Evolutionary conservation across 805 yeast species (phyloP).

Genomic region (Candida morakotiae): DNA sequence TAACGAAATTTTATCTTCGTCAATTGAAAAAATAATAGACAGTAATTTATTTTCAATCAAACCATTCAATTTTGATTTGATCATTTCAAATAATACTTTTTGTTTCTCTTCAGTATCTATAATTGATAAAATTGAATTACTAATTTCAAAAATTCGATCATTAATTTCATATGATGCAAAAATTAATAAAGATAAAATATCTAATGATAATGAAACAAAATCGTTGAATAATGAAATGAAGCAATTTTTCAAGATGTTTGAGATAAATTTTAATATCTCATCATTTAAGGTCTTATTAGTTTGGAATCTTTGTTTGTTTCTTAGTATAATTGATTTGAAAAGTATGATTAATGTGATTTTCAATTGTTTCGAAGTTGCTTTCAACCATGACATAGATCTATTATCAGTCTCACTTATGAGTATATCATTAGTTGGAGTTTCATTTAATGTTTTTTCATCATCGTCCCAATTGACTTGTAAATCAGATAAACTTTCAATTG

Average conservation of each 20-base stretch:
- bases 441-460: constrained; percentile 2
- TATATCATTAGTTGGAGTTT: neutral
- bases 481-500: constrained; percentile 5
- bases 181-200: constrained; percentile 21
- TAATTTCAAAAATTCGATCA: constrained; percentile 1
- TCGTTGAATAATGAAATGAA: constrained; percentile 30
- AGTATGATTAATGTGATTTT: constrained; percentile 28
- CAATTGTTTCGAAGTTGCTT: constrained; percentile 35
- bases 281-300: constrained; percentile 20
- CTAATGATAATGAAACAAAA: constrained; percentile 25
- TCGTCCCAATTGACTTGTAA: constrained; percentile 8
- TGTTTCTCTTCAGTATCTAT: constrained; percentile 5
- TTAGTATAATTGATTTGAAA: constrained; percentile 25
- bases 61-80: constrained; percentile 21
- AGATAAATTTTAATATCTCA: constrained; percentile 20
- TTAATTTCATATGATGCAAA: constrained; percentile 6
- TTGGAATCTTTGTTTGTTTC: constrained; percentile 17
- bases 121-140: neutral
- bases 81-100: constrained; percentile 11
- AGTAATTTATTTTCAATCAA: constrained; percentile 23
- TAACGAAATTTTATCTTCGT: constrained; percentile 28
- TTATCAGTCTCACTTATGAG: constrained; percentile 7
- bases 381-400: constrained; percentile 28
- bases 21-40: constrained; percentile 21
- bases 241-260: constrained; percentile 19